These are phyloP conservation scores for Diaporthe aspalathi DNA, from an alignment of 2,329 filamentous ascomycete species.

Conservation along the genomic window DNA sequence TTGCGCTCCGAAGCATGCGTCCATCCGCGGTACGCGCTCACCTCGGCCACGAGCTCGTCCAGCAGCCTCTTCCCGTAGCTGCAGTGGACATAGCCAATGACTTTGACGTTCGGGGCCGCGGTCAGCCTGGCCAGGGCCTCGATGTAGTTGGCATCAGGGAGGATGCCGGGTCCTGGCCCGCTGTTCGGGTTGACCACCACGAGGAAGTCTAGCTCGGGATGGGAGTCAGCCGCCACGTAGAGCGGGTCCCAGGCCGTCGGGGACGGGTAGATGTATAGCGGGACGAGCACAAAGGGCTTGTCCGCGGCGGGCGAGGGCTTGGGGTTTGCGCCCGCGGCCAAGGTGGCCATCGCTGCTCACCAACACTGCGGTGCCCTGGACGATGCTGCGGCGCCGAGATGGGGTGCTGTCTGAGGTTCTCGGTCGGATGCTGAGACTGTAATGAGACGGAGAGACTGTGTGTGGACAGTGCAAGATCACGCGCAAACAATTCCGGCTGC, in stretches of 20 bases:
- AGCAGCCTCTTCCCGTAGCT: slow-evolving; percentile 44
- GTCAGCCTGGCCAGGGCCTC: slow-evolving; percentile 43
- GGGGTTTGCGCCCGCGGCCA: slow-evolving; percentile 7
- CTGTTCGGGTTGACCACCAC: slow-evolving; percentile 49
- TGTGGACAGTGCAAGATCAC: not conserved
- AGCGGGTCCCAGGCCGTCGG: slow-evolving; percentile 47
- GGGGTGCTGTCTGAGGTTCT: not conserved
- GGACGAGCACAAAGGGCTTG: slow-evolving; percentile 45
- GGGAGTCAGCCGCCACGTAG: slow-evolving; percentile 40
- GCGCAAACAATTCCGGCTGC: slow-evolving; percentile 1
- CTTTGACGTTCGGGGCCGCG: slow-evolving; percentile 43
- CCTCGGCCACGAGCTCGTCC: slow-evolving; percentile 49
- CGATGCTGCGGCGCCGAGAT: slow-evolving; percentile 8
- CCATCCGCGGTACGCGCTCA: slow-evolving; percentile 59
- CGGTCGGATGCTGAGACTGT: slow-evolving; percentile 11
- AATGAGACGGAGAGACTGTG: slow-evolving; percentile 8
- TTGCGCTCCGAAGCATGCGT: slow-evolving; percentile 41
- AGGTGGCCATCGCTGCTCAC: slow-evolving; percentile 8
- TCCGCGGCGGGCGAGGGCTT: not conserved
- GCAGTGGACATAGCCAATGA: slow-evolving; percentile 49
- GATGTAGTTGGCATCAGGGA: slow-evolving; percentile 47
- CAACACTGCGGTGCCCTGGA: not conserved
- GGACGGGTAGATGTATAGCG: slow-evolving; percentile 50
- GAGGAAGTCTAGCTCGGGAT: slow-evolving; percentile 45
- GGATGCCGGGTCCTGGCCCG: slow-evolving; percentile 45